Base-by-base conservation (phyloP, 176 grass and related monocot genomes). In the Ensete ventricosum region DNA sequence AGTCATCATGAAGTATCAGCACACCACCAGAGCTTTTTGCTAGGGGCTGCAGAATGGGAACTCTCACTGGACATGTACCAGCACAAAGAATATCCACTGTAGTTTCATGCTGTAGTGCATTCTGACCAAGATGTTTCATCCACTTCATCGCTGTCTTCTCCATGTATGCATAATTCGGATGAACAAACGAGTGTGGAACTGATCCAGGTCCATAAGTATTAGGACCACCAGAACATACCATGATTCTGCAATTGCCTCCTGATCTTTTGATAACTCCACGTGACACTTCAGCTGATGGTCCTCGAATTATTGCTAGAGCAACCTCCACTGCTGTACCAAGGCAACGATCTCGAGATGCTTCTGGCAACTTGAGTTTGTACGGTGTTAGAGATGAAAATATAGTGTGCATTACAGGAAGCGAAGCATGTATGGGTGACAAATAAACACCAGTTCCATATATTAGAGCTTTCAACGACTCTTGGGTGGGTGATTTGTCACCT, bases 101-200 rank as follows among this genome's bases (percentile, higher is more conserved):
- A 29, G 95, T 90, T 65, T 86, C 89, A 76, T 89, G 84, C 51
- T 86, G 82, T 72, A 85, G 84, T 79, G 95, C 88, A 83, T 99
- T 84, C 62, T 89, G 88, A 67, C 95, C 95, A 79, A 99, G 84
- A 77, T 67, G 78, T 66, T 99, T 86, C 95, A 94, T 99, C 86
- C 85, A 87, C 62, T 89, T 99, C 57, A 87, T 89, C 82, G 86
- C 83, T 79, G 82, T 91, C 82, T 85, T 94, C 76, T 99, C 95
- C 80, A 99, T 64, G 72, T 94, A 99, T 71, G 90, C 95, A 91
- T 99, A 99, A 77, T 99, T 99, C 13, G 95, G 95, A 50, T 99
- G 95, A 27, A 79, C 73, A 78, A 87, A 80, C 14, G 91, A 99
- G 85, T 88, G 51, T 72, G 95, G 90, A 59, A 94, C 88, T 34